phyloP scores from a whole-genome alignment of 2,329 filamentous ascomycete genomes.

The Alternaria sp. region DNA sequence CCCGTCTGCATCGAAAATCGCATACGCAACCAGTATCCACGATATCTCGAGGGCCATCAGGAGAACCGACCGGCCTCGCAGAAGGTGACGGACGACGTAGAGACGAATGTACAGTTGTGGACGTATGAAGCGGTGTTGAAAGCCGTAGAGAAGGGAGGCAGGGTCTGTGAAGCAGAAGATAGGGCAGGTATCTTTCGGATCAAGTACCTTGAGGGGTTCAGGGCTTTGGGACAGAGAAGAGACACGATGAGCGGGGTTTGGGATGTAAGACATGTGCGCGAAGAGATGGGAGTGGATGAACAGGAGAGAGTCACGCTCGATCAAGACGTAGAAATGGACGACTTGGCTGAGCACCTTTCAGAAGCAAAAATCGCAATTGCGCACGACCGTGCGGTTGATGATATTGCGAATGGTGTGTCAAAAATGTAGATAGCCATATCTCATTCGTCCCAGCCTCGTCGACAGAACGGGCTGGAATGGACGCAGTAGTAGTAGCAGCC shows the following conservation, averaged over 20 bases:
- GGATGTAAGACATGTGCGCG: background rate
- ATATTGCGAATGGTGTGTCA: background rate
- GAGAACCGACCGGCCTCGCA: too few relatives aligned
- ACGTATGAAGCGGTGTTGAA: background rate
- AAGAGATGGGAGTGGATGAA: background rate
- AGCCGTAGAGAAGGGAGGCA: background rate
- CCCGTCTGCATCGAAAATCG: background rate
- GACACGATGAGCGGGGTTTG: fast-evolving
- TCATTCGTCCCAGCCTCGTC: too few relatives aligned
- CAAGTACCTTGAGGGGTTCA: background rate
- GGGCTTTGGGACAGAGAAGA: background rate
- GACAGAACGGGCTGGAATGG: too few relatives aligned
- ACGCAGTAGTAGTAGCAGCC: too few relatives aligned
- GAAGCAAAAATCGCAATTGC: background rate
- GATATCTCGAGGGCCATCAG: background rate
- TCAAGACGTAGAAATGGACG: background rate
- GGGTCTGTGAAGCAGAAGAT: background rate
- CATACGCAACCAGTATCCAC: background rate
- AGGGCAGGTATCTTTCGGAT: background rate
- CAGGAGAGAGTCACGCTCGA: background rate
- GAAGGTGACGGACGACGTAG: background rate
- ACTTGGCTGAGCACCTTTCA: background rate
- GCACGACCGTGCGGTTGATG: background rate
- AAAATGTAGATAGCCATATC: too few relatives aligned
- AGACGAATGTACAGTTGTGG: background rate